Percentiles rank a stretch among this genome's conserved stretches.
Conservation (phyloP, 2,329 filamentous ascomycete genomes). For the Calonectria pseudoreteaudii region DNA sequence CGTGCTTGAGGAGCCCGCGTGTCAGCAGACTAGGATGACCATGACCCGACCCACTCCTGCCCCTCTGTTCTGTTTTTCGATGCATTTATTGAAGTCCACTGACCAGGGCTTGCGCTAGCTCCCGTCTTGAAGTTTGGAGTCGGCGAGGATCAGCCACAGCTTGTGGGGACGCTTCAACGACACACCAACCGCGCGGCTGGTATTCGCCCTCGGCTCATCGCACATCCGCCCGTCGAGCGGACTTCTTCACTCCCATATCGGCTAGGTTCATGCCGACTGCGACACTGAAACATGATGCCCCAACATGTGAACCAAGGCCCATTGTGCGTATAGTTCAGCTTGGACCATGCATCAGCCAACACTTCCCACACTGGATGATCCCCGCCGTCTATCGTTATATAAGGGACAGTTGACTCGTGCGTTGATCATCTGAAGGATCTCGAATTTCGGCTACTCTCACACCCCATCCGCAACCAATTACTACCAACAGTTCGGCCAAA, state of each 20-base stretch:
- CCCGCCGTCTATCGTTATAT: not conserved
- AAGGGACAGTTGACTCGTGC: not conserved
- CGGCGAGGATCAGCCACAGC: conserved; percentile 31
- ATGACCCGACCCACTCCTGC: conserved; percentile 19
- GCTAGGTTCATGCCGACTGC: not conserved
- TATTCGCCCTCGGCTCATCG: conserved; percentile 14
- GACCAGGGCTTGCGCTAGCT: conserved; percentile 44
- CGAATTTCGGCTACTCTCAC: not conserved
- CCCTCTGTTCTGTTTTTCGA: conserved; percentile 25
- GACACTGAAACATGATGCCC: not conserved
- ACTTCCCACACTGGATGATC: not conserved
- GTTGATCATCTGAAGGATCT: not conserved
- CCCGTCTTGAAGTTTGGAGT: conserved; percentile 39
- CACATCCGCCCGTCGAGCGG: not conserved
- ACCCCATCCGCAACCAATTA: not conserved
- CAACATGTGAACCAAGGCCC: not conserved
- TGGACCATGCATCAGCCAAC: not conserved
- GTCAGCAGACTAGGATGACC: conserved; percentile 3
- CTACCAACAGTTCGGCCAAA: not conserved
- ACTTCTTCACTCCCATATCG: not conserved
- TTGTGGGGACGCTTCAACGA: conserved; percentile 44
- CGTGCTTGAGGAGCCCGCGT: not conserved
- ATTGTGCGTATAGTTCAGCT: not conserved
- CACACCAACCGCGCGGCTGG: conserved; percentile 43
- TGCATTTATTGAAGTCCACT: conserved; percentile 46